Evolutionary conservation across 768 basidiomycete species (phyloP), one percentile per base, ranked within the genome.

Genomic region (Termitomyces sp.): DNA sequence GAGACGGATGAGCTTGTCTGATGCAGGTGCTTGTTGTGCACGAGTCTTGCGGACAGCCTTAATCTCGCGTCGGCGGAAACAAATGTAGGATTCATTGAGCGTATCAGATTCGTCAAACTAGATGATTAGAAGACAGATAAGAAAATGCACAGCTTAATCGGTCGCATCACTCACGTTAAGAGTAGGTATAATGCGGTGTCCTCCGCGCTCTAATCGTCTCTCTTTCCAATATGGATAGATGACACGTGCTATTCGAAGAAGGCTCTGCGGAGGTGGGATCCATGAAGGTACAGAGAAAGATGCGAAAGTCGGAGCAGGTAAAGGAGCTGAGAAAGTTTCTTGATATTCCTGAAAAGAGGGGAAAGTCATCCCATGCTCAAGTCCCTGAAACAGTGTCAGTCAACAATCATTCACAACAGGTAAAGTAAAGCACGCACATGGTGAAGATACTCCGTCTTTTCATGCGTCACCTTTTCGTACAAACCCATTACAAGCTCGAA

Each of bases 401-500:
- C 54, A n/a, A 57, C 1, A 55, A 59, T n/a, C 57, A 24, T 5
- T 20, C 2, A 27, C 22, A 0, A 47, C 27, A 57, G 37, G 54
- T 27, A 46, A 46, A 13, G 27, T 4, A 2, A 27, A 2, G 27
- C 27, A 84, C 92, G 54, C 70, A 95, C 95, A 67, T 91, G 86
- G 70, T 97, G 94, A 6, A 98, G 79, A 71, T 87, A 93, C 62
- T 94, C 93, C 0, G 89, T 88, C 69, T 88, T 90, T 67, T 94
- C 91, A 63, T 95, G 91, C 0, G 95, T 93, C 46, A 88, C 80
- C 68, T 89, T 90, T 77, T 99, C 97, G 66, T 96, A 88, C 50
- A 98, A 70, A 22, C 93, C 93, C 94, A 98, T 96, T 58, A 96
- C 85, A 61, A 95, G 80, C 71, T 99, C 97, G 62, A 98, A 96